These are phyloP conservation scores for Acacia confusa DNA, from an alignment of 306 rosid species.

Conservation along the genomic window DNA sequence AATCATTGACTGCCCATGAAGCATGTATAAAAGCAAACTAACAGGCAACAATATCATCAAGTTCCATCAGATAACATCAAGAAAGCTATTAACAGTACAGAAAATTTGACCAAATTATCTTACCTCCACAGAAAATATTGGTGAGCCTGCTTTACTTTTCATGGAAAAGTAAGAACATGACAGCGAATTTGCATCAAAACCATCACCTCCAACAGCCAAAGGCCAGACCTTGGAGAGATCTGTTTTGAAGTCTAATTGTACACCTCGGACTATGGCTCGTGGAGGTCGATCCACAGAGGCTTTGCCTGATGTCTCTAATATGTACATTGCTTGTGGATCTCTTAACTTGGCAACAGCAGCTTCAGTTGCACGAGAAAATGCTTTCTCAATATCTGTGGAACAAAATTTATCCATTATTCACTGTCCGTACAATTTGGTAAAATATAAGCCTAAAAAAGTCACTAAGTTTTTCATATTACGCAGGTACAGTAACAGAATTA, in stretches of 20 bases:
- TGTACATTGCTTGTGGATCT: conserved; percentile 60
- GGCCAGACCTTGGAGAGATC: conserved; percentile 48
- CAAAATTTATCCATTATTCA: conserved; percentile 25
- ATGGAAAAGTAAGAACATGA: conserved; percentile 63
- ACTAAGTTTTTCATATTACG: not conserved
- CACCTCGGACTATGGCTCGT: conserved; percentile 64
- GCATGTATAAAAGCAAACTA: conserved; percentile 2
- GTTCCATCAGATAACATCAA: conserved; percentile 10
- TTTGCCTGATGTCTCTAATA: conserved; percentile 50
- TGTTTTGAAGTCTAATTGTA: conserved; percentile 56
- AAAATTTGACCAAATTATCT: conserved; percentile 1
- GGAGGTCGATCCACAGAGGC: conserved; percentile 48
- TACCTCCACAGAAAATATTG: conserved; percentile 61
- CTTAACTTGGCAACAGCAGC: conserved; percentile 66
- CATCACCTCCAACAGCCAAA: conserved; percentile 39
- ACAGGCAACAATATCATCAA: not conserved
- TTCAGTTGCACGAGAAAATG: conserved; percentile 48
- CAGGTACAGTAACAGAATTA: not conserved
- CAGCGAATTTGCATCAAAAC: conserved; percentile 40
- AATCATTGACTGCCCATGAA: conserved; percentile 26
- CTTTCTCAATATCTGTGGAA: conserved; percentile 63
- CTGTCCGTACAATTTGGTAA: conserved; percentile 18
- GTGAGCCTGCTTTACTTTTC: conserved; percentile 37
- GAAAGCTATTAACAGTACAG: not conserved
- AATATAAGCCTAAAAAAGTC: conserved; percentile 13